Evolutionary conservation across 73 alveolate species (phyloP).

Genomic region (Paramecium pentaurelia): DNA sequence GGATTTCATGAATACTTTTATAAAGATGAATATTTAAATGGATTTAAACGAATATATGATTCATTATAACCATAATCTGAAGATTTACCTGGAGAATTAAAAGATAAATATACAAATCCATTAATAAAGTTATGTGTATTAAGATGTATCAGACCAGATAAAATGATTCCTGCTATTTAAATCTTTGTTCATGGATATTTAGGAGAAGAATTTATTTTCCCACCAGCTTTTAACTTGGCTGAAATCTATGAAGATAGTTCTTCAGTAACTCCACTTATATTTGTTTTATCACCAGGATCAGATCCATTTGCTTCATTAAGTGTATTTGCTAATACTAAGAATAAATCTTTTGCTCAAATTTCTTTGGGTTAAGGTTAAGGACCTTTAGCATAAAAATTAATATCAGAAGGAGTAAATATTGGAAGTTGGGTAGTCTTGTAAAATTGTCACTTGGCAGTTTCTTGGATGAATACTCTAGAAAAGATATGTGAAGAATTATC

Average conservation of each 20-base stretch:
- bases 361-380: conserved; percentile 98
- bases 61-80: conserved; percentile 89
- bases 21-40: conserved; percentile 69
- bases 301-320: conserved; percentile 95
- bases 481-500: conserved; percentile 94
- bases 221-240: conserved; percentile 98
- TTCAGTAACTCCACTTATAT: conserved; percentile 94
- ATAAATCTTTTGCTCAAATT: conserved; percentile 85
- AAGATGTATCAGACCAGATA: conserved; percentile 97
- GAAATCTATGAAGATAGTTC: conserved; percentile 93
- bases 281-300: conserved; percentile 99
- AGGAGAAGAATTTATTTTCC: conserved; percentile 92
- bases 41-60: conserved; percentile 87
- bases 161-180: conserved; percentile 88
- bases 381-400: conserved; percentile 92
- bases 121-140: conserved; percentile 85
- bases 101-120: conserved; percentile 69
- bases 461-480: conserved; percentile 99
- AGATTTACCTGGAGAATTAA: conserved; percentile 81
- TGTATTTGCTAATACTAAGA: conserved; percentile 88
- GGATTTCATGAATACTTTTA: conserved; percentile 61
- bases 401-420: conserved; percentile 92
- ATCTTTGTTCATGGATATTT: conserved; percentile 87
- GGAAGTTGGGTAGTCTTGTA: conserved; percentile 99
- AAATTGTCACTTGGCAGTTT: conserved; percentile 98